phyloP scores from a whole-genome alignment of 352 stramenopile species.

The Globisporangium nodosum region DNA sequence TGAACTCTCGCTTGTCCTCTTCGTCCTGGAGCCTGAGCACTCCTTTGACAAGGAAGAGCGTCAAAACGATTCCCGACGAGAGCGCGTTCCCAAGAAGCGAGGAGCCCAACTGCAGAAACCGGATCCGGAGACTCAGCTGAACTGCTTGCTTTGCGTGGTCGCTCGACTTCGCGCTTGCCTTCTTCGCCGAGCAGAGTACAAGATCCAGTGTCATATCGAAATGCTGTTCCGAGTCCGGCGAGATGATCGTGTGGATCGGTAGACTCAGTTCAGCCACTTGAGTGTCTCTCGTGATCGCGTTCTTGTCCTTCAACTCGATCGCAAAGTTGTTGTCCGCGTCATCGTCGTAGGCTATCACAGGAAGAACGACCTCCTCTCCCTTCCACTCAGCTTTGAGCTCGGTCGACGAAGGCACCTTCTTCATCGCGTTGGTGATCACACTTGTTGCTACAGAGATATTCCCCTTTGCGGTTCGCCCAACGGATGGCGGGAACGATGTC shows the following conservation, averaged over 20 bases:
- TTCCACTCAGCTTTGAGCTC: conserved; percentile 18
- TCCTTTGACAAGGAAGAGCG: conserved; percentile 20
- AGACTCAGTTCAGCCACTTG: conserved; percentile 19
- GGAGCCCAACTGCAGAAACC: conserved; percentile 19
- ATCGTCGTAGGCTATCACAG: conserved; percentile 10
- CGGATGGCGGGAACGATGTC: conserved; percentile 6
- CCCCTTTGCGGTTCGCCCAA: conserved; percentile 1
- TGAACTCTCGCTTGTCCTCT: conserved; percentile 1
- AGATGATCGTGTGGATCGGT: conserved; percentile 7
- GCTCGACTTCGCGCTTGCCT: background rate
- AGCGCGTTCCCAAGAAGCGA: conserved; percentile 9
- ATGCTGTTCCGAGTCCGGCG: no score
- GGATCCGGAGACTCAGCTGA: conserved; percentile 9
- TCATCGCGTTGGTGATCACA: conserved; percentile 25
- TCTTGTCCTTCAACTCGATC: conserved; percentile 40
- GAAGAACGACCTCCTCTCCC: conserved; percentile 23
- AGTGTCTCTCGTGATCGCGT: conserved; percentile 35
- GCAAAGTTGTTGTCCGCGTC: conserved; percentile 7
- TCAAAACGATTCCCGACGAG: conserved; percentile 18
- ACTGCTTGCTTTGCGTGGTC: conserved; percentile 1
- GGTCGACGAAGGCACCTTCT: conserved; percentile 7
- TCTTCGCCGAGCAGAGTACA: background rate
- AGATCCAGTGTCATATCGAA: background rate
- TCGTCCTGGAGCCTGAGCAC: conserved; percentile 6
- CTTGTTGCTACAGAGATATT: conserved; percentile 11